A percentile compares a stretch with the other conserved stretches of the same genome.
These are phyloP conservation scores for Chalciporus pseudorubinellus DNA, from an alignment of 768 basidiomycete genomes.

Conservation along the genomic window DNA sequence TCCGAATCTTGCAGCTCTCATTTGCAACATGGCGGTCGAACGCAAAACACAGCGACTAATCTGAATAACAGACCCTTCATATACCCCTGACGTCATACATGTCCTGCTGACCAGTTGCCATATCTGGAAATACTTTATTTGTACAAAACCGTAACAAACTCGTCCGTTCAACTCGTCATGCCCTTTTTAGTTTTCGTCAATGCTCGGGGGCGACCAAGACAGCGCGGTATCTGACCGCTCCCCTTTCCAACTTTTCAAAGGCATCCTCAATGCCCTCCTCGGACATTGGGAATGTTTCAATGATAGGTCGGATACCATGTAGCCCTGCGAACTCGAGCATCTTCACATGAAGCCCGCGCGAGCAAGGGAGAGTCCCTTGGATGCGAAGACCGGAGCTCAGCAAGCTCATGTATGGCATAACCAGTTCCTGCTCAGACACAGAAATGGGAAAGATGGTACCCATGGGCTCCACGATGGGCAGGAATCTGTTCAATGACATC, in stretches of 20 bases:
- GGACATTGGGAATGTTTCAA: slow-evolving; percentile 33
- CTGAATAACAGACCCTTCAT: neutral
- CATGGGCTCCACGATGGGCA: slow-evolving; percentile 25
- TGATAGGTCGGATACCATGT: slow-evolving; percentile 28
- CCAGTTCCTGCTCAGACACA: slow-evolving; percentile 19
- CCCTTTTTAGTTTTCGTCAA: neutral
- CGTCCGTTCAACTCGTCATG: too few relatives aligned
- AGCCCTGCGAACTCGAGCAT: slow-evolving; percentile 37
- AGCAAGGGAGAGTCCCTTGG: slow-evolving; percentile 26
- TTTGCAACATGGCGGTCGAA: slow-evolving; percentile 11
- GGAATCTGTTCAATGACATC: slow-evolving; percentile 12
- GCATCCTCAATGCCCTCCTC: slow-evolving; percentile 31
- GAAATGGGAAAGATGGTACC: slow-evolving; percentile 29
- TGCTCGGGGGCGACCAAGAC: slow-evolving; percentile 24
- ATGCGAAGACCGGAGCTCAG: slow-evolving; percentile 18
- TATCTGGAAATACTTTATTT: neutral
- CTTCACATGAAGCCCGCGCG: slow-evolving; percentile 27
- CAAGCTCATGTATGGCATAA: slow-evolving; percentile 20
- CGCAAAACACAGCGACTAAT: neutral
- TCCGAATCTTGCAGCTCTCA: slow-evolving; percentile 8
- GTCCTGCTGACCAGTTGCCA: neutral
- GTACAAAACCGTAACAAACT: neutral
- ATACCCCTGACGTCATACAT: slow-evolving; percentile 17
- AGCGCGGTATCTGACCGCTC: slow-evolving; percentile 32
- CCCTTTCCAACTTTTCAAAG: slow-evolving; percentile 22